A percentile compares a stretch with the other conserved stretches of the same genome.
These are phyloP conservation scores for Naganishia sp. DNA, from an alignment of 1,284 basidiomycete species.

Conservation along the genomic window DNA sequence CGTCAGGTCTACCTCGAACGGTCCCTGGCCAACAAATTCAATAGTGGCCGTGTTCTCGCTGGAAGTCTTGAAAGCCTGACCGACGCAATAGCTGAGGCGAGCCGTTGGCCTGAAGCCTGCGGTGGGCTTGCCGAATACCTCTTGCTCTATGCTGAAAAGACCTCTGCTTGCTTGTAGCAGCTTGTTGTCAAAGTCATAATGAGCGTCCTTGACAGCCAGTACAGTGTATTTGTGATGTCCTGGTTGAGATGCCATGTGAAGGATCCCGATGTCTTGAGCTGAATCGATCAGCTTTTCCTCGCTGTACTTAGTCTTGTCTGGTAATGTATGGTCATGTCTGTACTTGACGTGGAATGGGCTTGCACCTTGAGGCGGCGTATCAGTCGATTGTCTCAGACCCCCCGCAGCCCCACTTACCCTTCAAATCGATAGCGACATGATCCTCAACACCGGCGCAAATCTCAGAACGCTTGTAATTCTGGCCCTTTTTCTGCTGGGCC, in stretches of 20 bases:
- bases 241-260: conserved; percentile 77
- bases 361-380: conserved; percentile 58
- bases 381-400: not conserved
- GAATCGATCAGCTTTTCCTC: conserved; percentile 65
- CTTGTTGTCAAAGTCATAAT: conserved; percentile 70
- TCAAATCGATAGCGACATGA: conserved; percentile 75
- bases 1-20: conserved; percentile 75
- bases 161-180: conserved; percentile 60
- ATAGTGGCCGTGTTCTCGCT: conserved; percentile 63
- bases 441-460: conserved; percentile 80
- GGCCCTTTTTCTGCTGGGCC: conserved; percentile 63
- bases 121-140: conserved; percentile 72
- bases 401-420: conserved; percentile 58
- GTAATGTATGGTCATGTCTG: conserved; percentile 38
- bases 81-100: conserved; percentile 72
- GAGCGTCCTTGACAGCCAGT: conserved; percentile 78
- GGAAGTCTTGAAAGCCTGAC: conserved; percentile 58
- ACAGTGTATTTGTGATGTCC: conserved; percentile 88
- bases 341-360: conserved; percentile 78
- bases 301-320: conserved; percentile 60
- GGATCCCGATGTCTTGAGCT: conserved; percentile 75
- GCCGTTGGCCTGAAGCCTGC: conserved; percentile 71
- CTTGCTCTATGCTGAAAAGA: conserved; percentile 70
- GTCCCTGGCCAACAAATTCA: conserved; percentile 75
- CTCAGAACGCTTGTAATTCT: conserved; percentile 64